Evolutionary conservation across 2,329 filamentous ascomycete species (phyloP), one percentile per base, ranked within the genome.

Genomic region (Fusarium sp.): DNA sequence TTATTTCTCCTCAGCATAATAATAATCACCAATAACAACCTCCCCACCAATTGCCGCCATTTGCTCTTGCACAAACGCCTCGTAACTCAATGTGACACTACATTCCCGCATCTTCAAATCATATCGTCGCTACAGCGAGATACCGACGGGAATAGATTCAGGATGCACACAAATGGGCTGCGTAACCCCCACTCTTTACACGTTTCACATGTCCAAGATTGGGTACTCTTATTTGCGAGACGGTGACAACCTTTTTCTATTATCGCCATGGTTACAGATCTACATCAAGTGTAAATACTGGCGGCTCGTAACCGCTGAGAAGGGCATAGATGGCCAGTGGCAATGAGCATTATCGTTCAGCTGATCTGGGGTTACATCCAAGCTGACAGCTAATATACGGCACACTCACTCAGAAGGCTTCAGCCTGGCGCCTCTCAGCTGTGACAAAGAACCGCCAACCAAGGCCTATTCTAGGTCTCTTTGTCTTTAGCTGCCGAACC

Each of bases 401-500:
- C 20, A 28, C 45, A 47, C 51, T 41, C 22, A 48, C 57, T 41
- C 28, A 56, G 47, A 55, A 24, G n/a, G 20, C 44, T 56, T 53
- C 56, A 72, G 67, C 67, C 45, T 69, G 44, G 53, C 50, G 55
- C 59, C 41, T 55, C 69, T 65, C 59, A 73, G 69, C 44, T 72
- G 44, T 54, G 45, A 48, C 63, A 69, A 30, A 39, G 20, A 48
- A 20, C 41, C 51, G 48, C 63, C 64, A 50, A 42, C 18, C 28
- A 53, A 51, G n/a, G 32, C n/a, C 60, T 60, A 35, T 26, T 42
- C 50, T 75, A 68, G 39, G 45, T 60, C 55, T 75, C 75, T 70
- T 61, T 58, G 41, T 48, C 58, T 56, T 76, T 75, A 44, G 72
- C 57, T 42, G 69, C 71, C 35, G 74, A 73, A 24, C 78, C 80